Evolutionary conservation across 2,329 filamentous ascomycete genomes (phyloP).

Genomic region (Colletotrichum orchidophilum): DNA sequence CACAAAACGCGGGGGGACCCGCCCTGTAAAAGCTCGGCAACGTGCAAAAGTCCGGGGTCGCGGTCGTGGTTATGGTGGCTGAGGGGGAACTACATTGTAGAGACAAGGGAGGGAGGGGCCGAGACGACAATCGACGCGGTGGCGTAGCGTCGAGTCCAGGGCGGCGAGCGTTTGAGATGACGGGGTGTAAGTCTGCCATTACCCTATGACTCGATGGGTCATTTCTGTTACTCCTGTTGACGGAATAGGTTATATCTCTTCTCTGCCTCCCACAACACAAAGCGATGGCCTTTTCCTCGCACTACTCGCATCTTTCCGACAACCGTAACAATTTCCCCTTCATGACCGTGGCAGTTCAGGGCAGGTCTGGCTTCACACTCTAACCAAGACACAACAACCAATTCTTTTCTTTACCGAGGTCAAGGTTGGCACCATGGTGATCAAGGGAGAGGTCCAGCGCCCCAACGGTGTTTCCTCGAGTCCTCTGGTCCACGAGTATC

Average conservation of each 20-base stretch:
- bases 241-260: not conserved
- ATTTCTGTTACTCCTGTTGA: too few species aligned
- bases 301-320: not conserved
- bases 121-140: slow-evolving; percentile 10
- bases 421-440: slow-evolving; percentile 3
- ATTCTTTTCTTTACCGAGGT: not conserved
- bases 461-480: slow-evolving; percentile 4
- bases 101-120: slow-evolving; percentile 24
- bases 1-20: slow-evolving; percentile 11
- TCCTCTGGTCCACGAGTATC: slow-evolving; percentile 32
- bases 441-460: slow-evolving; percentile 11
- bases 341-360: too few species aligned
- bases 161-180: slow-evolving; percentile 24
- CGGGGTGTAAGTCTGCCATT: not conserved
- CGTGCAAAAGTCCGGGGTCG: not conserved
- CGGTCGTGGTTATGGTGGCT: not conserved
- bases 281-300: not conserved
- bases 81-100: not conserved
- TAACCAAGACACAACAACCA: not conserved
- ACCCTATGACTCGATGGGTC: not conserved
- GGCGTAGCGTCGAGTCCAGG: slow-evolving; percentile 3
- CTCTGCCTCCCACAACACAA: too few species aligned
- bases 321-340: not conserved
- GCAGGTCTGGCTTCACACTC: slow-evolving; percentile 2
- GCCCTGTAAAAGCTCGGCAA: not conserved